These are phyloP conservation scores for Backusella circina DNA, from an alignment of 192 early-diverging fungal species.

Conservation along the genomic window DNA sequence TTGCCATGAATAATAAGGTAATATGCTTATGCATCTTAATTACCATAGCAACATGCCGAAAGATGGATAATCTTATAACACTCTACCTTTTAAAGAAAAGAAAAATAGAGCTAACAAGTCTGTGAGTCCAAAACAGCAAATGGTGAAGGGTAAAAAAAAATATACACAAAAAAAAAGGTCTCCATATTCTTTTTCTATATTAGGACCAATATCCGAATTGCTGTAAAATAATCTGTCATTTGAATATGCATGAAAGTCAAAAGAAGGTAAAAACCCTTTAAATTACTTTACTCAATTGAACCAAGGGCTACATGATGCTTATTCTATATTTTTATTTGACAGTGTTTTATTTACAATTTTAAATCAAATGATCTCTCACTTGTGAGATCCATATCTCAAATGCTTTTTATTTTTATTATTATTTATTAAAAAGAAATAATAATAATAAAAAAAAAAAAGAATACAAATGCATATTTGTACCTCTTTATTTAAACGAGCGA, in stretches of 20 bases:
- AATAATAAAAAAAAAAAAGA: neutral
- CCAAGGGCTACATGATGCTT: neutral
- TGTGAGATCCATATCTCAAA: neutral
- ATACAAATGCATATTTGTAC: neutral
- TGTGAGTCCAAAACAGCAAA: neutral
- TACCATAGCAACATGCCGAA: neutral
- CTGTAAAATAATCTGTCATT: constrained; percentile 4
- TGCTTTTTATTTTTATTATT: neutral
- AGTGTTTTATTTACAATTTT: neutral
- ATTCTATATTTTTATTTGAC: neutral
- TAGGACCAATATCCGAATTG: neutral
- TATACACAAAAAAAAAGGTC: neutral
- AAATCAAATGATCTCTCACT: neutral
- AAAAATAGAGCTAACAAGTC: neutral
- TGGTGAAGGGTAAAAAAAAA: neutral
- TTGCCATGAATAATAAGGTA: neutral
- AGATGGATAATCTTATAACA: too few species aligned
- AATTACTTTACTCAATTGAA: neutral
- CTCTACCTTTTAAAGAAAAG: too few species aligned
- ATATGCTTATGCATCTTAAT: neutral
- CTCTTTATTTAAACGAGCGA: neutral
- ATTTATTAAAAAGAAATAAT: too few species aligned
- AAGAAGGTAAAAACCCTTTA: neutral
- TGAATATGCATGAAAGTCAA: neutral
- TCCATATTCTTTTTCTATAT: neutral